Evolutionary conservation across 306 rosid genomes (phyloP).

Genomic region (Rosa rugosa): DNA sequence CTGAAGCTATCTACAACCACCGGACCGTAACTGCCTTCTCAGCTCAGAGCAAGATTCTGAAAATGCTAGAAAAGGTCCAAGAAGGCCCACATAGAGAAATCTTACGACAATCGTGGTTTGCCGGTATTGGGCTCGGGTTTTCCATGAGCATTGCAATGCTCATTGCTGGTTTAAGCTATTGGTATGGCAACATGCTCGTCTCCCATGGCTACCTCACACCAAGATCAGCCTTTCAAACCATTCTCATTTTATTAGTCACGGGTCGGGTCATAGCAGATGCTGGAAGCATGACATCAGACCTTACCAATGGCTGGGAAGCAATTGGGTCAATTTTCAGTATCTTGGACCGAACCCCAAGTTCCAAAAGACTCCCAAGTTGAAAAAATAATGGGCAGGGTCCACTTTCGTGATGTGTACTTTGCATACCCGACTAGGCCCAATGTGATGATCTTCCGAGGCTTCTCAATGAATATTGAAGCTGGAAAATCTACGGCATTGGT

Average conservation of each 20-base stretch:
- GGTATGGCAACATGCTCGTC: constrained; percentile 52
- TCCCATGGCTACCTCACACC: constrained; percentile 12
- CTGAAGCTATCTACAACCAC: constrained; percentile 46
- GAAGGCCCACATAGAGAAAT: constrained; percentile 37
- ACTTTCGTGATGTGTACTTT: constrained; percentile 38
- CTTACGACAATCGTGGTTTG: constrained; percentile 36
- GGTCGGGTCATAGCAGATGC: constrained; percentile 38
- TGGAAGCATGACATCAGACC: constrained; percentile 23
- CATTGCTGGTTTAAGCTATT: constrained; percentile 28
- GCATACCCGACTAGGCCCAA: constrained; percentile 49
- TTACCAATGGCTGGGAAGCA: constrained; percentile 34
- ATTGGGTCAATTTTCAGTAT: constrained; percentile 33
- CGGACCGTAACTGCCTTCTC: constrained; percentile 48
- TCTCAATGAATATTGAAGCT: constrained; percentile 35
- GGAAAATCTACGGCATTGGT: constrained; percentile 52
- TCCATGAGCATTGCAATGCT: constrained; percentile 29
- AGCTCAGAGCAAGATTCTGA: constrained; percentile 39
- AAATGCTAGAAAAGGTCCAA: constrained; percentile 35
- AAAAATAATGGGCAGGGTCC: constrained; percentile 25
- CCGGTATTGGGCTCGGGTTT: constrained; percentile 40
- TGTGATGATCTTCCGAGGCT: constrained; percentile 35
- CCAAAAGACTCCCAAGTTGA: constrained; percentile 19
- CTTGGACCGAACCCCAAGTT: constrained; percentile 29
- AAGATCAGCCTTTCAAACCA: constrained; percentile 29
- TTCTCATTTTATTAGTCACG: constrained; percentile 36